A percentile compares a stretch with the other conserved stretches of the same genome.
These are phyloP conservation scores for Boletus sp. DNA, from an alignment of 768 basidiomycete genomes.

Conservation along the genomic window DNA sequence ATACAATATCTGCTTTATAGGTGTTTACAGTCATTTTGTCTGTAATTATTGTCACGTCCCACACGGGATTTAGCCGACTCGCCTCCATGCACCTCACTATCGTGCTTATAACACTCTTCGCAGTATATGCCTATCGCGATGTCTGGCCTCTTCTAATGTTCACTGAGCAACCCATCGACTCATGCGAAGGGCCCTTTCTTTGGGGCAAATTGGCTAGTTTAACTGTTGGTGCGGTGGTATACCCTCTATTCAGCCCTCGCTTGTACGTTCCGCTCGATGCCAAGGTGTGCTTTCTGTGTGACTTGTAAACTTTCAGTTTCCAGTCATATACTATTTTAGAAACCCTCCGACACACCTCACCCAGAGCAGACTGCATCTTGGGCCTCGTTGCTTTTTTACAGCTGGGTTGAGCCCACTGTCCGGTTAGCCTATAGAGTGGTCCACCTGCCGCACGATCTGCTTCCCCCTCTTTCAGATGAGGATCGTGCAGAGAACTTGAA, in stretches of 20 bases:
- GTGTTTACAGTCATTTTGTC: not conserved
- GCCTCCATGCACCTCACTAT: not conserved
- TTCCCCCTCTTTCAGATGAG: constrained; percentile 1
- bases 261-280: not conserved
- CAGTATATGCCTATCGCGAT: not conserved
- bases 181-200: not conserved
- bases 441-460: not conserved
- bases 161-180: not conserved
- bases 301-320: not conserved
- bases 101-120: not conserved
- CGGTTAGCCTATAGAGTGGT: not conserved
- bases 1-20: not conserved
- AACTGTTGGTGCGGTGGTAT: not conserved
- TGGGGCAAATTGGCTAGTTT: not conserved
- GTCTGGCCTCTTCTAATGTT: constrained; percentile 1
- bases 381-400: not conserved
- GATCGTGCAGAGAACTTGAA: not conserved
- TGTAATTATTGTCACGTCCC: not conserved
- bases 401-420: constrained; percentile 2
- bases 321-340: not conserved
- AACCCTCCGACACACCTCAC: not conserved
- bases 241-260: constrained; percentile 1
- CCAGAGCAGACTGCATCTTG: constrained; percentile 1
- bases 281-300: not conserved
- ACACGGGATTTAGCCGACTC: not conserved